Percentiles rank a stretch among this genome's conserved stretches.
These are phyloP conservation scores for Fusarium agapanthi DNA, from an alignment of 2,329 filamentous ascomycete species.

Conservation along the genomic window DNA sequence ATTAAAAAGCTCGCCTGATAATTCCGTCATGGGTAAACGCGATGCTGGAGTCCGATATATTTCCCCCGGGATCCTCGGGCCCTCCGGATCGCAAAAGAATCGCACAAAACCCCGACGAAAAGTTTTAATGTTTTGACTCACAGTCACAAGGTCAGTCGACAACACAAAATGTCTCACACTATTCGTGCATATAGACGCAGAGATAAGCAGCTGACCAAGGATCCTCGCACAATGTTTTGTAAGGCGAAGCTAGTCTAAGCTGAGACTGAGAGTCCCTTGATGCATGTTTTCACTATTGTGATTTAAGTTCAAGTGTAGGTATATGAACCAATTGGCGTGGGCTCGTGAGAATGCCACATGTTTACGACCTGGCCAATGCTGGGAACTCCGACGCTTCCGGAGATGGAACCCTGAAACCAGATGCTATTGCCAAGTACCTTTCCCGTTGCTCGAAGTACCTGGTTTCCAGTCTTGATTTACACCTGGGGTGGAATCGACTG, in stretches of 20 bases:
- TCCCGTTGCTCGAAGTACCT: conserved; percentile 13
- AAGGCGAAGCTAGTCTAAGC: conserved; percentile 8
- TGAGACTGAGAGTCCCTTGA: background rate
- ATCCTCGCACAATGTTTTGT: conserved; percentile 11
- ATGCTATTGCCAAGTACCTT: conserved; percentile 23
- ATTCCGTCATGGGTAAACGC: background rate
- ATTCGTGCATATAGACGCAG: background rate
- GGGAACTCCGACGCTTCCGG: conserved; percentile 28
- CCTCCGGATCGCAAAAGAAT: background rate
- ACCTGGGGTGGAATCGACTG: conserved; percentile 10
- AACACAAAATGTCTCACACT: background rate
- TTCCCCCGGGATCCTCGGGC: conserved; percentile 2
- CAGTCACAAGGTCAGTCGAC: background rate
- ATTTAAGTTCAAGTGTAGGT: background rate
- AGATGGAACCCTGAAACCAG: background rate
- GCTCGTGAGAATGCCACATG: conserved; percentile 10
- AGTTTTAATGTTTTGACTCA: background rate
- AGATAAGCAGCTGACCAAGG: conserved; percentile 22
- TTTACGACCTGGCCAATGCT: conserved; percentile 15
- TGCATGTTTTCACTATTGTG: background rate
- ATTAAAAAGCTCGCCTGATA: background rate
- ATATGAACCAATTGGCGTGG: background rate
- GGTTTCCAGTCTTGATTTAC: conserved; percentile 8
- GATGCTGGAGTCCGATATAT: background rate
- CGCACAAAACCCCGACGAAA: conserved; percentile 3